Conservation (phyloP, 1,284 basidiomycete species). For the Boletus sp. region DNA sequence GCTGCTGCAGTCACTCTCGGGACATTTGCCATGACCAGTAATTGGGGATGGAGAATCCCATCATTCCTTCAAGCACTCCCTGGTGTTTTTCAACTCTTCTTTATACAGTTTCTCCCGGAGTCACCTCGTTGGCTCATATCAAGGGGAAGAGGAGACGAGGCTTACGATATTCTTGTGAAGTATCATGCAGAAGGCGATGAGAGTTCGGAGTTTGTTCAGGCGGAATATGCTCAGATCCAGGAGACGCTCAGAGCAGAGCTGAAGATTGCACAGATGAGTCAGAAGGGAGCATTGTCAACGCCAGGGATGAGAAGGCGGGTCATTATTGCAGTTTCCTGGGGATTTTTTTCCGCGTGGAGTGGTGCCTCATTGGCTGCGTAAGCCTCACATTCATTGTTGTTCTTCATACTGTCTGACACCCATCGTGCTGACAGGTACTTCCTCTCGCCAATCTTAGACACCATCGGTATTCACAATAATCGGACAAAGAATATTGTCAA, state of each 20-base stretch:
- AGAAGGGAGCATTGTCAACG: slow-evolving; percentile 11
- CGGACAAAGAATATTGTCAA: slow-evolving; percentile 24
- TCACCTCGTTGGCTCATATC: slow-evolving; percentile 64
- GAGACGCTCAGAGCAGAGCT: slow-evolving; percentile 36
- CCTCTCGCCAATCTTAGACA: slow-evolving; percentile 22
- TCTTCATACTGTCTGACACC: neutral
- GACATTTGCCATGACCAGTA: slow-evolving; percentile 50
- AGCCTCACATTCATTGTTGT: neutral
- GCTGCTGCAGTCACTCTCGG: slow-evolving; percentile 45
- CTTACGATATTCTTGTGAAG: slow-evolving; percentile 17
- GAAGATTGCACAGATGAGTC: slow-evolving; percentile 1
- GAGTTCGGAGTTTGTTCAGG: slow-evolving; percentile 22
- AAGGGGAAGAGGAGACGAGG: slow-evolving; percentile 51
- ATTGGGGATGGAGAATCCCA: slow-evolving; percentile 46
- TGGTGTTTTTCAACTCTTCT: slow-evolving; percentile 50
- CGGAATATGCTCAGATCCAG: slow-evolving; percentile 22
- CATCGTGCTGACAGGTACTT: slow-evolving; percentile 10
- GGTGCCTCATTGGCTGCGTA: slow-evolving; percentile 14
- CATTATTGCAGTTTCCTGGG: slow-evolving; percentile 35
- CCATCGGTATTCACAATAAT: slow-evolving; percentile 24
- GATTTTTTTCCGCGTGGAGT: slow-evolving; percentile 50
- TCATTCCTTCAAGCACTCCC: slow-evolving; percentile 51
- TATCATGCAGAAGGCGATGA: slow-evolving; percentile 24
- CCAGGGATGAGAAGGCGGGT: slow-evolving; percentile 10
- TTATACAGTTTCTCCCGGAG: slow-evolving; percentile 57